Percentiles rank a stretch among this genome's conserved stretches.
Conservation (phyloP, 2,329 filamentous ascomycete species). For the Didymosphaeria variabile region DNA sequence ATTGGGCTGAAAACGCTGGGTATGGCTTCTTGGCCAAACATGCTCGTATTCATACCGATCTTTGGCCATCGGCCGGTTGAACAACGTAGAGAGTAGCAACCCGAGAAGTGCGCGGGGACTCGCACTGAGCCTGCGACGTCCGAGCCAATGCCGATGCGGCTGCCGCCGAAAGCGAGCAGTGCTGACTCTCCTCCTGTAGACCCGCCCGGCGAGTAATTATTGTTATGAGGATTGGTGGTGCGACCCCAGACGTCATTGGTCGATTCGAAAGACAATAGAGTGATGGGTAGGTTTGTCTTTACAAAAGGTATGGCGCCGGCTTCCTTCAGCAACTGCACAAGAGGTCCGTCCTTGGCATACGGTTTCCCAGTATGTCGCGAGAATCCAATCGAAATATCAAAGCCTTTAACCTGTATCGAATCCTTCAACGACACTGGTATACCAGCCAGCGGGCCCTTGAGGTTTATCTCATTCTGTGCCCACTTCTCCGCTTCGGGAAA, state of each 20-base stretch:
- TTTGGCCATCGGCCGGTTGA: slow-evolving; percentile 93
- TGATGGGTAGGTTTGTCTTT: slow-evolving; percentile 90
- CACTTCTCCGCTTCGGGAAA: slow-evolving; percentile 80
- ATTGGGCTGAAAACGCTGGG: slow-evolving; percentile 92
- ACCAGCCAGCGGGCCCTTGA: slow-evolving; percentile 83
- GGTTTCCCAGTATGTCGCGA: slow-evolving; percentile 76
- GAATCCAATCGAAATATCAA: slow-evolving; percentile 84
- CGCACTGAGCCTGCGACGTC: slow-evolving; percentile 92
- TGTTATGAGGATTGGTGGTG: slow-evolving; percentile 82
- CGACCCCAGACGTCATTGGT: slow-evolving; percentile 83
- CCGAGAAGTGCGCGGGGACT: slow-evolving; percentile 86
- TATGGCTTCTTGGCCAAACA: slow-evolving; percentile 92
- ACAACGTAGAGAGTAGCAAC: slow-evolving; percentile 86
- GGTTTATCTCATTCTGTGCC: slow-evolving; percentile 68
- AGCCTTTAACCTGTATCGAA: slow-evolving; percentile 79
- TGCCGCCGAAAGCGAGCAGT: slow-evolving; percentile 80
- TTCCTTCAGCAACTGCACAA: slow-evolving; percentile 81
- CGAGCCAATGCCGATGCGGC: slow-evolving; percentile 87
- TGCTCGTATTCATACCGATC: slow-evolving; percentile 81
- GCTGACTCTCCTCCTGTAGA: slow-evolving; percentile 88
- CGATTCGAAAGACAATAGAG: slow-evolving; percentile 85
- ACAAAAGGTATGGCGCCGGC: slow-evolving; percentile 90
- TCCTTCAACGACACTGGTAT: slow-evolving; percentile 88
- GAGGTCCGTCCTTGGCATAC: slow-evolving; percentile 71
- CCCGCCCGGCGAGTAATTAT: slow-evolving; percentile 85